Percentiles rank a stretch among this genome's conserved stretches.
Evolutionary conservation across 148 eudicot genomes (phyloP).

Genomic region (Arctostaphylos glauca): DNA sequence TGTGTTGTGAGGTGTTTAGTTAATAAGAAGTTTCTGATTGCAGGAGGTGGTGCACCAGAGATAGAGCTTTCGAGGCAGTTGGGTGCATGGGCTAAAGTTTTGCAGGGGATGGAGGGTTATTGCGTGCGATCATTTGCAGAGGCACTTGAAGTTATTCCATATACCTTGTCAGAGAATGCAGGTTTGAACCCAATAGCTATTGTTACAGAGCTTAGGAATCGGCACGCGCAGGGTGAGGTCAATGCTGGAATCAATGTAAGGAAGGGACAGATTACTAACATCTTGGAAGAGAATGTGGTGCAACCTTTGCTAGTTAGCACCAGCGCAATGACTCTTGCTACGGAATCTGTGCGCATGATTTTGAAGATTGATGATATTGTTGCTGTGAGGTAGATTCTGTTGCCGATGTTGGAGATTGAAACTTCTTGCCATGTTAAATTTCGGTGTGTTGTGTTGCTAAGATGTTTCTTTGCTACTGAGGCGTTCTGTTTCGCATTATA

Average conservation of each 20-base stretch:
- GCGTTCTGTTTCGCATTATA: not conserved
- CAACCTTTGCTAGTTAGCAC: constrained; percentile 97
- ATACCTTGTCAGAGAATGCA: constrained; percentile 94
- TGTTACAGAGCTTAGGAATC: constrained; percentile 90
- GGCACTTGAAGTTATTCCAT: constrained; percentile 92
- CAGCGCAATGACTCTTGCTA: constrained; percentile 79
- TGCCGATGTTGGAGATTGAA: constrained; percentile 3
- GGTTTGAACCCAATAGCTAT: constrained; percentile 86
- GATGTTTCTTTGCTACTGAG: not conserved
- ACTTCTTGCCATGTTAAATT: constrained; percentile 5
- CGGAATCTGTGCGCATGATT: constrained; percentile 95
- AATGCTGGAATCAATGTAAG: constrained; percentile 97
- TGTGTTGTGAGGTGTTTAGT: constrained; percentile 97
- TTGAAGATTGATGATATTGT: constrained; percentile 99
- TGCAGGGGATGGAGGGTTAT: constrained; percentile 95
- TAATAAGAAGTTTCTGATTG: constrained; percentile 84
- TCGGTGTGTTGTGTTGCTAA: constrained; percentile 16
- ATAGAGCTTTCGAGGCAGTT: constrained; percentile 91
- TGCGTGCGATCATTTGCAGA: constrained; percentile 88
- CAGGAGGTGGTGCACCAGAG: constrained; percentile 98
- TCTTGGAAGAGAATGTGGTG: constrained; percentile 92
- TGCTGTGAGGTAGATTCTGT: constrained; percentile 70
- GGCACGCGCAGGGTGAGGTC: constrained; percentile 95
- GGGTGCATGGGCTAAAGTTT: constrained; percentile 92
- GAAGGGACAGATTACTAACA: constrained; percentile 96